A percentile compares a stretch with the other conserved stretches of the same genome.
Evolutionary conservation across 2,329 filamentous ascomycete species (phyloP).

Genomic region (Xylaria sp.): DNA sequence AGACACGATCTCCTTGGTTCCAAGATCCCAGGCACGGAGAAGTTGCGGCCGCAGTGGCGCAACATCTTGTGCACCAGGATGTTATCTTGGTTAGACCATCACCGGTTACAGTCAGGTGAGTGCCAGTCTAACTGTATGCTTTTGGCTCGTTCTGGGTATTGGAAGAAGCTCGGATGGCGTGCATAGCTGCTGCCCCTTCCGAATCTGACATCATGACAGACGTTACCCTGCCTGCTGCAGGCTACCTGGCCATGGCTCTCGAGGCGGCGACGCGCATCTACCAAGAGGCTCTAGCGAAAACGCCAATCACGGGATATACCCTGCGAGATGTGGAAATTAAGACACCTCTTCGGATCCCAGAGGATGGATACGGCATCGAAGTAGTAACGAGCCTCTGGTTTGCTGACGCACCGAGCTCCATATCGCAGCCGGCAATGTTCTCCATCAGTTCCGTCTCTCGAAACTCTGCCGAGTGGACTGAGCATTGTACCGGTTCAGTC

Average conservation of each 20-base stretch:
- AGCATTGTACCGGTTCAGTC: constrained; percentile 22
- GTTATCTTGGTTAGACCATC: too few species aligned
- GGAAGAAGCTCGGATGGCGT: too few species aligned
- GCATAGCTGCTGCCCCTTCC: background rate
- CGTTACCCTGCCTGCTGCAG: constrained; percentile 29
- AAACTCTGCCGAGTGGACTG: constrained; percentile 14
- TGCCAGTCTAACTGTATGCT: constrained; percentile 1
- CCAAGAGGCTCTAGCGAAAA: constrained; percentile 14
- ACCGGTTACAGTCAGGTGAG: too few species aligned
- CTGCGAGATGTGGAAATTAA: constrained; percentile 37
- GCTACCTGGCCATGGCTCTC: constrained; percentile 27
- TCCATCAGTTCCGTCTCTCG: constrained; percentile 31
- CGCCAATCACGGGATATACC: constrained; percentile 23
- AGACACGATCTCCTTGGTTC: constrained; percentile 34
- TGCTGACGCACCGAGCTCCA: constrained; percentile 15
- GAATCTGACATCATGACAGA: constrained; percentile 12
- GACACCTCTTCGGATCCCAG: constrained; percentile 35
- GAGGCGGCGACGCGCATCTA: constrained; percentile 11
- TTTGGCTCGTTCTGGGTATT: background rate
- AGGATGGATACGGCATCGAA: constrained; percentile 37
- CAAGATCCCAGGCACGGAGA: constrained; percentile 15
- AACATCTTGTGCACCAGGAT: too few species aligned
- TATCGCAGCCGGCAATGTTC: constrained; percentile 32
- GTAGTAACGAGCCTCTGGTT: constrained; percentile 30
- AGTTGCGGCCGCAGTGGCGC: too few species aligned